A percentile compares a stretch with the other conserved stretches of the same genome.
Evolutionary conservation across 257 asterid genomes (phyloP).

Genomic region (Dorcoceras hygrometricum): DNA sequence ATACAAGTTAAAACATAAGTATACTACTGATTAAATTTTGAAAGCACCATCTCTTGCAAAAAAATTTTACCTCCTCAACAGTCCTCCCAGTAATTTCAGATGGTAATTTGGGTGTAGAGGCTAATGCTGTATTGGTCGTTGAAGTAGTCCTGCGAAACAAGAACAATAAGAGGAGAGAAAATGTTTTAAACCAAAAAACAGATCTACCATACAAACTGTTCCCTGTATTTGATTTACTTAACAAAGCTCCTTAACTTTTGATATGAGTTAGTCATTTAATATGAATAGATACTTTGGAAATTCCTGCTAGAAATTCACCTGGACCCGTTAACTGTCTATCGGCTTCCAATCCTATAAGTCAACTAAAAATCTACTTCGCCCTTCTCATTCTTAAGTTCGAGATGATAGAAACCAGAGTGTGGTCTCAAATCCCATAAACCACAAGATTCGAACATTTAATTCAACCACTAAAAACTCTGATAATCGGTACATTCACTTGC

Average conservation of each 20-base stretch:
- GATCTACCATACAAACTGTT: conserved; percentile 2
- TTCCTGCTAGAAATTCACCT: conserved; percentile 2
- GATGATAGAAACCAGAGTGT: neutral
- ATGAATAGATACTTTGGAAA: neutral
- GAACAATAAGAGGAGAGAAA: conserved; percentile 25
- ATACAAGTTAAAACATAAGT: neutral
- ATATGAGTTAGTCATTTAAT: neutral
- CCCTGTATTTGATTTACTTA: neutral
- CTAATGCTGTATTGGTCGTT: conserved; percentile 41
- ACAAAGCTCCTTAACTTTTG: conserved; percentile 9
- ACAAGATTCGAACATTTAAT: conserved; percentile 6
- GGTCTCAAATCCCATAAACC: conserved; percentile 5
- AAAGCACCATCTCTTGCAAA: conserved; percentile 1
- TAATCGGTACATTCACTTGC: neutral
- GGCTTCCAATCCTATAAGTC: neutral
- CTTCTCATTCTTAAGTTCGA: conserved; percentile 4
- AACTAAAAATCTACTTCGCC: neutral
- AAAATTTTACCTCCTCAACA: conserved; percentile 78
- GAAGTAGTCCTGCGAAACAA: conserved; percentile 55
- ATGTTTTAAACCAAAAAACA: conserved; percentile 17
- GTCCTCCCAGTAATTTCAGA: conserved; percentile 94
- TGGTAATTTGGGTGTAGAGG: conserved; percentile 70
- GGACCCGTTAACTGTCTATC: conserved; percentile 1
- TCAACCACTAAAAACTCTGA: neutral
- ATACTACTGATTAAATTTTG: neutral